Conservation (phyloP, 2,329 filamentous ascomycete genomes). For the Botrytis tulipae region DNA sequence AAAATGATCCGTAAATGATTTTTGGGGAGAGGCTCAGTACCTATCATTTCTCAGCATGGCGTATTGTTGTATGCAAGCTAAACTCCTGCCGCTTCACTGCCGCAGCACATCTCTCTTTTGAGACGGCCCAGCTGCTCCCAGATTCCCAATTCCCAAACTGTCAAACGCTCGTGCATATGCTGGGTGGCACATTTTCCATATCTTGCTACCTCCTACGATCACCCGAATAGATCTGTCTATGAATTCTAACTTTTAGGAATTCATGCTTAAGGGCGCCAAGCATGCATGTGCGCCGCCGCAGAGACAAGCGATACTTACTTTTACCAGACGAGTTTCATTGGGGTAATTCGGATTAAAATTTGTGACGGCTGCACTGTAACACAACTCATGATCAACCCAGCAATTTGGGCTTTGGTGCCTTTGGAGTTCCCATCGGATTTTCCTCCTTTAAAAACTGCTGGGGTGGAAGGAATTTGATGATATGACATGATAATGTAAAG, state of each 20-base stretch:
- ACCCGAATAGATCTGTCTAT: background rate
- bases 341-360: background rate
- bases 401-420: constrained; percentile 15
- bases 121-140: constrained; percentile 10
- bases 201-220: background rate
- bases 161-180: constrained; percentile 20
- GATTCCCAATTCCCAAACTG: constrained; percentile 3
- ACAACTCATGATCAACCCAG: constrained; percentile 12
- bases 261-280: background rate
- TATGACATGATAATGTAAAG: background rate
- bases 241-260: background rate
- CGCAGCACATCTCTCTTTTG: background rate
- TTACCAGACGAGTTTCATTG: background rate
- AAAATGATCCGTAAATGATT: background rate
- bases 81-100: constrained; percentile 16
- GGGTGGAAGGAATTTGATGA: background rate
- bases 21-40: background rate
- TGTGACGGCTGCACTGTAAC: constrained; percentile 15
- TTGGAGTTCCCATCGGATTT: background rate
- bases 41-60: background rate
- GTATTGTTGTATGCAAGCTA: constrained; percentile 5
- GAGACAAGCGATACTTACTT: background rate
- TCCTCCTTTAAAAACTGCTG: background rate
- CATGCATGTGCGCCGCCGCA: constrained; percentile 5
- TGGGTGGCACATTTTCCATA: constrained; percentile 3